A percentile compares a stretch with the other conserved stretches of the same genome.
Evolutionary conservation across 2,329 filamentous ascomycete genomes (phyloP).

Genomic region (Paecilomyces variotii): DNA sequence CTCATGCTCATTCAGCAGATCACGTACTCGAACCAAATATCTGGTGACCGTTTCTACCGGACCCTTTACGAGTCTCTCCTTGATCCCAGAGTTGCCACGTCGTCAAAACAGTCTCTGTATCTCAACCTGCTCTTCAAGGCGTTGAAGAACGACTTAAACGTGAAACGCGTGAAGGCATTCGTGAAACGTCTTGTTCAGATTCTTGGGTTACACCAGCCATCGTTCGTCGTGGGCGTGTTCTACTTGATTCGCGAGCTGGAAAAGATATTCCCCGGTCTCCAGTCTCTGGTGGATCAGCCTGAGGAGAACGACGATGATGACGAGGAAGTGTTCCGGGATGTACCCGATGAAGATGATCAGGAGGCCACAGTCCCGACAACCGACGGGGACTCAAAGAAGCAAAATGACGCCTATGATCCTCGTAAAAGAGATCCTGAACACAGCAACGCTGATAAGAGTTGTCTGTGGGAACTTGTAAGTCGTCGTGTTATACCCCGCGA

Average conservation of each 20-base stretch:
- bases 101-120: conserved; percentile 92
- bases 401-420: conserved; percentile 59
- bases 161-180: conserved; percentile 89
- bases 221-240: conserved; percentile 87
- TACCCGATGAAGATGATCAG: conserved; percentile 48
- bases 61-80: conserved; percentile 92
- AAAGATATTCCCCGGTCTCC: conserved; percentile 69
- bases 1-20: conserved; percentile 92
- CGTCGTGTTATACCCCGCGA: neutral
- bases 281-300: conserved; percentile 68
- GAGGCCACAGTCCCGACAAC: conserved; percentile 9
- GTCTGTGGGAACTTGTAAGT: conserved; percentile 80
- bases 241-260: conserved; percentile 81
- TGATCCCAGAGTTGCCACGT: conserved; percentile 77
- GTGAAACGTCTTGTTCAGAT: conserved; percentile 88
- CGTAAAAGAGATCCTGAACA: conserved; percentile 87
- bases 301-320: conserved; percentile 66
- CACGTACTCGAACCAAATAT: conserved; percentile 68
- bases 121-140: conserved; percentile 85
- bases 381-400: conserved; percentile 23
- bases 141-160: conserved; percentile 81
- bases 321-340: conserved; percentile 63
- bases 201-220: conserved; percentile 77
- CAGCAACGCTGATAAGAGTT: conserved; percentile 86
- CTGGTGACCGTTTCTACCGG: conserved; percentile 85